Evolutionary conservation across 2,329 filamentous ascomycete species (phyloP), one percentile per base, ranked within the genome.

Genomic region (Verticillium alfalfae): DNA sequence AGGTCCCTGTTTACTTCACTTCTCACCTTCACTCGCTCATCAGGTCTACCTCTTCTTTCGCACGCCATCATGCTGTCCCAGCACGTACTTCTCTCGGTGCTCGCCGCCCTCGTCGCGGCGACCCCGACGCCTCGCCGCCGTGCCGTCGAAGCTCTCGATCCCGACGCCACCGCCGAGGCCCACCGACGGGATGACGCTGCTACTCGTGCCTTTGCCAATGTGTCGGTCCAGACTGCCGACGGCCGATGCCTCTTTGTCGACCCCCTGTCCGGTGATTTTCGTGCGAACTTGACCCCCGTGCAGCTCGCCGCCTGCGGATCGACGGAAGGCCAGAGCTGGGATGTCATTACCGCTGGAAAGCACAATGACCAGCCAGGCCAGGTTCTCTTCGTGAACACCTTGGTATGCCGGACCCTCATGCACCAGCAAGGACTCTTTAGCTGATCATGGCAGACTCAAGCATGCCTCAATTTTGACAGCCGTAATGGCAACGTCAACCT

Each of bases 381-480:
- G 5, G 78, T 80, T 67, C 74, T 86, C 57, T 67, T 87, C 41
- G 84, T 86, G 54, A 86, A 79, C 74, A 82, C 81, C 3, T 70
- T 84, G 66, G 78, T 79, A 66, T 63, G 73, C 68, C 39, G 37
- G 36, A 13, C 34, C 5, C 37, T 15, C 16, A 7, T 12, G 6
- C 18, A 5, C 5, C 26, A 13, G 12, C 1, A 26, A 9, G 8
- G 5, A 55, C 34, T 37, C 34, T 31, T 54, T 1, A 65, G 78
- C 73, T 0, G 10, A 26, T 3, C 13, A 18, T 10, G 3, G 8
- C 26, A 66, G 64, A 86, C 84, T 1, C 79, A 85, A 68, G 84
- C 83, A 54, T 87, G 84, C 67, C 73, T 85, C 67, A 86, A 84
- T 73, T 84, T 84, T 63, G 84, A 87, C 66, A 77, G 79, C 5